Conservation (phyloP, 176 grass and related monocot species). For the Microstegium vimineum region DNA sequence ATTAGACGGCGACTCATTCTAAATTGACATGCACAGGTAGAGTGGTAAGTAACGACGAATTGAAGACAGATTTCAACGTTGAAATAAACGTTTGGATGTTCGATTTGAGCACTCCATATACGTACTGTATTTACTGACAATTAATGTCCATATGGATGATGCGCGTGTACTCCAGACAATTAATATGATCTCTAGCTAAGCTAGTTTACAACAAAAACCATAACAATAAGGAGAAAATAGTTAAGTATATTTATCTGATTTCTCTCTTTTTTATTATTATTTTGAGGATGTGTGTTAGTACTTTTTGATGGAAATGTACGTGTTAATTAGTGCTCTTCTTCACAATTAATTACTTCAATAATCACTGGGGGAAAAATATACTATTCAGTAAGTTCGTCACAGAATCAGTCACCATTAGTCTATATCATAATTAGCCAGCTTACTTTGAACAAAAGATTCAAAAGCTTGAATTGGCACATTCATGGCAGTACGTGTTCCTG, state of each 20-base stretch:
- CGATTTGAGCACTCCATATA: background rate
- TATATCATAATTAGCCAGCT: too few relatives aligned
- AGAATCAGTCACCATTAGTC: background rate
- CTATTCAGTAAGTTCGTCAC: background rate
- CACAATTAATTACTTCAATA: too few relatives aligned
- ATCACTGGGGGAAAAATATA: background rate
- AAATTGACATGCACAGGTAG: background rate
- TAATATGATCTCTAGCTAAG: background rate
- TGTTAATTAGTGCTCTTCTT: too few relatives aligned
- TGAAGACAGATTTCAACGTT: background rate
- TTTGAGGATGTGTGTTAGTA: background rate
- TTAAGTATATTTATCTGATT: too few relatives aligned
- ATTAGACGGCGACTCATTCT: background rate
- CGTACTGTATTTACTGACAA: too few relatives aligned
- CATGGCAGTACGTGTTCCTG: background rate
- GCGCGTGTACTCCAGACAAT: background rate
- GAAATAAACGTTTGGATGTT: background rate
- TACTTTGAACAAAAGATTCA: background rate
- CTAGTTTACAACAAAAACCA: background rate
- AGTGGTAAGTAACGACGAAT: background rate
- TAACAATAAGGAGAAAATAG: too few relatives aligned
- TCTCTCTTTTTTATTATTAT: too few relatives aligned
- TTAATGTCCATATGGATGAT: too few relatives aligned
- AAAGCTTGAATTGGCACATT: background rate
- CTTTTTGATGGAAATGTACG: too few relatives aligned